Percentiles rank a stretch among this genome's conserved stretches.
These are phyloP conservation scores for Penicillium fimorum DNA, from an alignment of 495 filamentous ascomycete species.

Conservation along the genomic window DNA sequence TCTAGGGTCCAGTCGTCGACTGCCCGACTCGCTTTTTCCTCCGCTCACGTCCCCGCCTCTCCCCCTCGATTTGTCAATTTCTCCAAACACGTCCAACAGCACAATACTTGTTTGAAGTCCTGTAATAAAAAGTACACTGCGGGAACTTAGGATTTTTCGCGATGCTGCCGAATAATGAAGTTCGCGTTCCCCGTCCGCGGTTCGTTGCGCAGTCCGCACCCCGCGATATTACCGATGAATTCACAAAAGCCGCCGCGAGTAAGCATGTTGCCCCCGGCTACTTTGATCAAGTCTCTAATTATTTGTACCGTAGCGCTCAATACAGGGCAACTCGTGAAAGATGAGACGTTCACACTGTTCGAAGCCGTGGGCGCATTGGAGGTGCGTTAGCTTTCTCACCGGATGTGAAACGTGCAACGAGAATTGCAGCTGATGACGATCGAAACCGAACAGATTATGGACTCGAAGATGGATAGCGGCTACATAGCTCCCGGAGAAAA, in stretches of 20 bases:
- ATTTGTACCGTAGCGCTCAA: constrained; percentile 56
- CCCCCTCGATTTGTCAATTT: constrained; percentile 19
- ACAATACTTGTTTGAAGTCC: not conserved
- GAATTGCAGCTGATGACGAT: constrained; percentile 17
- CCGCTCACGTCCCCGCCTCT: constrained; percentile 18
- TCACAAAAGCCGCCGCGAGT: constrained; percentile 69
- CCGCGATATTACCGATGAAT: constrained; percentile 76
- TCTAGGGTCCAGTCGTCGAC: constrained; percentile 14
- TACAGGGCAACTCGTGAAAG: constrained; percentile 84
- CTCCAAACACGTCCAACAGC: constrained; percentile 8
- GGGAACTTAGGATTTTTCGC: constrained; percentile 22
- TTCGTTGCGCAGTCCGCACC: constrained; percentile 46
- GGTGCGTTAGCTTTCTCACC: constrained; percentile 51
- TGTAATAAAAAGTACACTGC: constrained; percentile 27
- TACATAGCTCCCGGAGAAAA: constrained; percentile 71
- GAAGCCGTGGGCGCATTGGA: constrained; percentile 94
- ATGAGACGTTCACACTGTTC: constrained; percentile 89
- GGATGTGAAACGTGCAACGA: constrained; percentile 6
- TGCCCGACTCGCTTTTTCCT: constrained; percentile 30
- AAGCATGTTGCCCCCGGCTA: constrained; percentile 20
- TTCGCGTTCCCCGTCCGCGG: constrained; percentile 36
- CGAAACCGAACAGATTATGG: constrained; percentile 73
- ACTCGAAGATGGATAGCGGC: constrained; percentile 97
- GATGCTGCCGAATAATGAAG: constrained; percentile 44
- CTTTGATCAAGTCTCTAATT: constrained; percentile 12